Evolutionary conservation across 768 basidiomycete species (phyloP), one percentile per base, ranked within the genome.

Genomic region (Termitomyces eurrhizus): DNA sequence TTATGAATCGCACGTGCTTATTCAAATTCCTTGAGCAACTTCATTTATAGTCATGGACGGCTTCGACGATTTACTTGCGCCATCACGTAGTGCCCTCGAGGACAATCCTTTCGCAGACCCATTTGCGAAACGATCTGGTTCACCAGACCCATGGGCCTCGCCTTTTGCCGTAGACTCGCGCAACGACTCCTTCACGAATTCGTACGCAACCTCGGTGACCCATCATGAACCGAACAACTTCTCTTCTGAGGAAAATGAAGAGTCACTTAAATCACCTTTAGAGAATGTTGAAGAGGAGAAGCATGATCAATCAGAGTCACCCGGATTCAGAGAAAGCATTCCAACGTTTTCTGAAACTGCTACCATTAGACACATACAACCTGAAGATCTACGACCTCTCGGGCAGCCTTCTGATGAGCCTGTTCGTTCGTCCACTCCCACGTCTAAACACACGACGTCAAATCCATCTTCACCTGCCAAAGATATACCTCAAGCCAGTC

Each of bases 101-200:
- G 80, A 84, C 59, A 91, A 92, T 66, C 90, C 90, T 0, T 92
- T 92, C 62, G 84, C 84, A 42, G 84, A 89, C 69, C 87, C 87
- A 5, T 90, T 90, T 65, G 75, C 80, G n/a, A 81, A 82, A 60
- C 81, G 89, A 46, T 85, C 88, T 24, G 69, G 73, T 64, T 90
- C 89, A 21, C 87, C 88, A 46, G 90, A 92, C 71, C 90, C 90
- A 65, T 92, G 90, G 90, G 76, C 87, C 4, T 82, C 80, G 60
- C 86, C 83, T 42, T 85, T 80, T 62, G 77, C 77, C 46, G 69
- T 68, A 49, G 68, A 68, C 63, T 62, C 72, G 48, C 41, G 74
- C 64, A 48, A 70, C 67, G 48, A 69, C 66, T 59, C 69, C 29
- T 55, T 42, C 54, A 49, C 63, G 37, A 72, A 75, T 55, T 67